Base-by-base conservation (phyloP, 2,329 filamentous ascomycete genomes). In the Oidium heveae region DNA sequence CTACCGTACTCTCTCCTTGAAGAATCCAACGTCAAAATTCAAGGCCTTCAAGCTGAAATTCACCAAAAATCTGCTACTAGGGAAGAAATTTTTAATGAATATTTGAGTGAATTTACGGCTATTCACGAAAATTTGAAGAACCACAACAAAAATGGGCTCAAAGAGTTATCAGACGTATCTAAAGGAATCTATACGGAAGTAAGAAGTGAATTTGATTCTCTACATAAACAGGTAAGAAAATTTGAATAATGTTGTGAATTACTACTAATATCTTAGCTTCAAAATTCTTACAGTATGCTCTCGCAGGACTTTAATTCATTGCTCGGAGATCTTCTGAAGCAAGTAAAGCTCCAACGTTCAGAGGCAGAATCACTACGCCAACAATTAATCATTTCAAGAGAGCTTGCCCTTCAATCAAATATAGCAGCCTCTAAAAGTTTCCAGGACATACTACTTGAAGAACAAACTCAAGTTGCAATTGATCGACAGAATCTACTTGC, bases 141-240 rank as follows among this genome's bases (percentile, higher is more conserved):
- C 52, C 82, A 83, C 58, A 85, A 96, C 51, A 85, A 86, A 2
- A 80, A 87, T 63, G 89, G 88, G 9, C 72, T 96, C 46, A 81
- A 86, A 62, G 80, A 86, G 28, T 33, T 50, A 33, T 87, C 87
- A 1, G 75, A 75, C 12, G 86, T 88, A 10, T 87, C 89, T 1
- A 86, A 89, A 67, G 80, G 83, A 55, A 95, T 96, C 58, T 86
- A 87, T 0, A 84, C 82, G 13, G 89, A 93, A 61, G 88, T 96
- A 51, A 77, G 94, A 56, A 82, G 76, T 56, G 89, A 96, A 66
- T 75, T 98, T 57, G 76, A 79, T 34, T 74, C 76, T n/a, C 93
- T 96, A 63, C 86, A 95, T 66, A 76, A 73, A 52, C 80, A 80
- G 47, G 47, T 50, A 50, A 50, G 22, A 15, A 67, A 63, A 66